Evolutionary conservation across 345 rosid genomes (phyloP).

Genomic region (Populus davidiana): DNA sequence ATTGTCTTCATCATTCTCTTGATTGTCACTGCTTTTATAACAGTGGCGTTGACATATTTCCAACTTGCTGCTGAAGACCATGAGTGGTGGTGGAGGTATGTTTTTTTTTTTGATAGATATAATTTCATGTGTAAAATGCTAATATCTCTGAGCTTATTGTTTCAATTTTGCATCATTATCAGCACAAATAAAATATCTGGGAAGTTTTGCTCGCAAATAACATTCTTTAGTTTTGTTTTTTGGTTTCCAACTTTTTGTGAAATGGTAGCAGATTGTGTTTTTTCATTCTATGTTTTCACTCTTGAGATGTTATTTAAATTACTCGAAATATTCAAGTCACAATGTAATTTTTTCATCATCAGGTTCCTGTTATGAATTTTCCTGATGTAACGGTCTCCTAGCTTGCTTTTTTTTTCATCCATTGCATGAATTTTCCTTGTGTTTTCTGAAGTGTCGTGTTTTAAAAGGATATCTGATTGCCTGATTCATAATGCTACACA

Average conservation of each 20-base stretch:
- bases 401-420: background rate
- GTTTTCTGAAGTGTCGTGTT: background rate
- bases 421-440: background rate
- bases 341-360: too few species aligned
- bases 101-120: background rate
- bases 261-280: background rate
- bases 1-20: slow-evolving; percentile 34
- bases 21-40: slow-evolving; percentile 34
- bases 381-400: too few species aligned
- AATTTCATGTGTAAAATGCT: background rate
- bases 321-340: background rate
- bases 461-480: background rate
- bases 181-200: background rate
- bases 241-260: background rate
- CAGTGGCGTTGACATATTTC: slow-evolving; percentile 36
- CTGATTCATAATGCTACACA: background rate
- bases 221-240: background rate
- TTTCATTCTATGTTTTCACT: background rate
- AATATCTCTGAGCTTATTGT: background rate
- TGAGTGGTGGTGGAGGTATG: slow-evolving; percentile 39
- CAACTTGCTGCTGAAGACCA: slow-evolving; percentile 40
- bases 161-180: background rate
- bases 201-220: background rate
- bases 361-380: too few species aligned
- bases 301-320: background rate